Evolutionary conservation across 176 grass and related monocot genomes (phyloP), one percentile per base, ranked within the genome.

Genomic region (Oryza meyeriana): DNA sequence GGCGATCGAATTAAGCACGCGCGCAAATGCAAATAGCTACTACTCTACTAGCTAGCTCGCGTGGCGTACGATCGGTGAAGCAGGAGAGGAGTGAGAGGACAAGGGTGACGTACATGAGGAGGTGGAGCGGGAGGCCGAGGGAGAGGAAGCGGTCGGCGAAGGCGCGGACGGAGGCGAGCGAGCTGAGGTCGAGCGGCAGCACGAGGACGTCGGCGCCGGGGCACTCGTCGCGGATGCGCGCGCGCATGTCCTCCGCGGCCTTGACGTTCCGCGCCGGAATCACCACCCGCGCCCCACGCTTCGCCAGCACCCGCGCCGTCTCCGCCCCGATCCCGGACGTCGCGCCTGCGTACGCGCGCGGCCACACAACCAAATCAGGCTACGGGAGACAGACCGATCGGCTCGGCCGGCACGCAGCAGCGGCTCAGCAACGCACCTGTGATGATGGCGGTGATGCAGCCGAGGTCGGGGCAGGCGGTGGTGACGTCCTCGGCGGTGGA

Each of bases 241-340:
- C 84, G 61, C 82, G 88, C 70, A 90, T 71, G 13, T 98, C 96
- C 85, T 95, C 93, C 2, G 96, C 96, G 0, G 96, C 82, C 87
- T 98, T 98, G 11, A 89, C 82, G 89, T 39, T 90, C 13, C 96
- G 81, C 34, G 92, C 93, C 29, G 93, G 89, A 30, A 99, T 65
- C 10, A 99, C 96, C 38, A 99, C 86, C 44, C 93, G 52, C 2
- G 96, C 89, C 0, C 96, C 96, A n/a, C 93, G 87, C 82, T 83
- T 93, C 11, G 96, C 96, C 64, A 99, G 93, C 69, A 95, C 93
- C 4, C 93, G 88, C 47, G 96, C 96, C 50, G 93, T 98, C 87
- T 98, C 96, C 0, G 89, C 93, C 0, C 96, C 96, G 66, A 98
- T 99, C 29, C 96, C 96, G 12, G 96, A 99, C 38, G 96, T 99